These are phyloP conservation scores for Fraxinus xanthoxyloides DNA, from an alignment of 305 asterid species.

Conservation along the genomic window DNA sequence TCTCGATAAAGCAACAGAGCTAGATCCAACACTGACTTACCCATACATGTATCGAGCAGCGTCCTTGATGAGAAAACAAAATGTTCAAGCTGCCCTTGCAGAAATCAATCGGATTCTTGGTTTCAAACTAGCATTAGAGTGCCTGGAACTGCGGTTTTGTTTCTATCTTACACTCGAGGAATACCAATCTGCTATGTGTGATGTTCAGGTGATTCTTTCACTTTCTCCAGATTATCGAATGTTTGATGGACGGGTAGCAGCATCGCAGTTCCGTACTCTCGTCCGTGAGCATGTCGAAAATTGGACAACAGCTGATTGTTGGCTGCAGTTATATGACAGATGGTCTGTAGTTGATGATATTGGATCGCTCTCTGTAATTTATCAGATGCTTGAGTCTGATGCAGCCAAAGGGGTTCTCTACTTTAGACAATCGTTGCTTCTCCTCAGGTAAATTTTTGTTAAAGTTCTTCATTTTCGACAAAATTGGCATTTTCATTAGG, in stretches of 20 bases:
- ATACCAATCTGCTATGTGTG: conserved; percentile 79
- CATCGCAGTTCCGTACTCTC: conserved; percentile 74
- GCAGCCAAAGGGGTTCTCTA: conserved; percentile 86
- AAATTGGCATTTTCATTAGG: not conserved
- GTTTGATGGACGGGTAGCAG: conserved; percentile 85
- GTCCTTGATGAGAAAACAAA: conserved; percentile 75
- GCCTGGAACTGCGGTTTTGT: conserved; percentile 90
- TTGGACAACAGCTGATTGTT: conserved; percentile 97
- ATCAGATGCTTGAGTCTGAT: conserved; percentile 97
- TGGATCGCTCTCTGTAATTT: conserved; percentile 92
- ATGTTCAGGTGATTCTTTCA: conserved; percentile 90
- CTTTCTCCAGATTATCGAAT: conserved; percentile 78
- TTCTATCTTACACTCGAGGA: conserved; percentile 86
- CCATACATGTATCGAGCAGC: conserved; percentile 98
- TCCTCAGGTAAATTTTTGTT: conserved; percentile 65
- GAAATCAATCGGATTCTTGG: conserved; percentile 89
- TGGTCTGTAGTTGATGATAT: conserved; percentile 98
- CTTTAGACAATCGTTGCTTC: conserved; percentile 93
- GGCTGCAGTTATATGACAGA: conserved; percentile 92
- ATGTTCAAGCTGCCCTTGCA: conserved; percentile 65
- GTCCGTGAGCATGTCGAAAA: conserved; percentile 86
- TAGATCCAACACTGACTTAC: conserved; percentile 89
- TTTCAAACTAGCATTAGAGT: conserved; percentile 85
- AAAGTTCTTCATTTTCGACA: not conserved
- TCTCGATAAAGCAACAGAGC: conserved; percentile 79